These are phyloP conservation scores for Toxicodendron radicans DNA, from an alignment of 345 rosid species.

Conservation along the genomic window DNA sequence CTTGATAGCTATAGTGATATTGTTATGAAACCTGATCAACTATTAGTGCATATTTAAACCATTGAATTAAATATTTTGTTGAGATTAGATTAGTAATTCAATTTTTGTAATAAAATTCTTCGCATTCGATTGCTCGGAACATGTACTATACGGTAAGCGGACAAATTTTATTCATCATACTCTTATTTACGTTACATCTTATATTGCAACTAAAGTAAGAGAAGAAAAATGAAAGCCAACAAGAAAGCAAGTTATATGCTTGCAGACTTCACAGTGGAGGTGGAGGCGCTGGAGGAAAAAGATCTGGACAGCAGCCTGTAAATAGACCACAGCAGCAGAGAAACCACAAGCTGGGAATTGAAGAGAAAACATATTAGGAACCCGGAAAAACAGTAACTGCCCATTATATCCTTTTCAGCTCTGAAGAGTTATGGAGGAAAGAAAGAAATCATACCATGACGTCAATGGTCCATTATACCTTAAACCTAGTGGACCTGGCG, in stretches of 20 bases:
- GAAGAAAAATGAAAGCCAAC: background rate
- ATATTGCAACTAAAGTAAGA: background rate
- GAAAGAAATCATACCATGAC: conserved; percentile 5
- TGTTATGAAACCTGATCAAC: background rate
- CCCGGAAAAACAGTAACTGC: background rate
- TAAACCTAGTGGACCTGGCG: background rate
- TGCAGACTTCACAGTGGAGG: conserved; percentile 5
- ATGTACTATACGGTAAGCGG: background rate
- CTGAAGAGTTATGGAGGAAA: background rate
- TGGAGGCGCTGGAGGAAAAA: background rate
- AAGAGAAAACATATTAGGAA: background rate
- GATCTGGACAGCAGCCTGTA: conserved; percentile 12
- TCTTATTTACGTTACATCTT: background rate
- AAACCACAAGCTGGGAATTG: conserved; percentile 13
- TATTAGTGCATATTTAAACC: background rate
- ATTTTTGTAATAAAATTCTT: background rate
- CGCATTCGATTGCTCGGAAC: background rate
- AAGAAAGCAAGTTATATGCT: background rate
- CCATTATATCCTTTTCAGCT: background rate
- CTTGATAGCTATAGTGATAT: background rate
- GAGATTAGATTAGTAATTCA: background rate
- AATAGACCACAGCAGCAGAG: conserved; percentile 12
- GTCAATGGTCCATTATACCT: background rate
- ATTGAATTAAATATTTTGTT: background rate
- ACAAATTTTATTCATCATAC: background rate